Percentiles rank a stretch among this genome's conserved stretches.
phyloP scores from a whole-genome alignment of 1,139 yeast species.

The Saccharomyces pastorianus region DNA sequence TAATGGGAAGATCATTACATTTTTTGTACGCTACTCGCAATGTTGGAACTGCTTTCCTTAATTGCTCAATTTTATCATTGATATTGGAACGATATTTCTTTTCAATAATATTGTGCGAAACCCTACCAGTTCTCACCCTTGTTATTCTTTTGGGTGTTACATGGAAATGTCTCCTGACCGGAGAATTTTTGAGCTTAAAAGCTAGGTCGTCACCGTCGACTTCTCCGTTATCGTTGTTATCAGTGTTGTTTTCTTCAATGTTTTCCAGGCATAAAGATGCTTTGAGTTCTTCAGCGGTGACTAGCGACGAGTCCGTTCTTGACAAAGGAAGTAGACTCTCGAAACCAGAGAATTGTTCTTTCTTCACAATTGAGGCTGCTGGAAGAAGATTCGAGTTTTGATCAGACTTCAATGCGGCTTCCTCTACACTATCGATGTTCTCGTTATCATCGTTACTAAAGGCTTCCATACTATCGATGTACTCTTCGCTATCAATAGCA shows the following conservation, averaged over 20 bases:
- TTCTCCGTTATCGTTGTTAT: not conserved
- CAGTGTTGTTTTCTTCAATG: not conserved
- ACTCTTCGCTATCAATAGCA: not conserved
- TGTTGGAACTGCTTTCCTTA: constrained; percentile 66
- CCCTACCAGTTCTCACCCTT: constrained; percentile 32
- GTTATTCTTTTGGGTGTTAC: constrained; percentile 14
- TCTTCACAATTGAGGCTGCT: not conserved
- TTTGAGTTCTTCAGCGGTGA: not conserved
- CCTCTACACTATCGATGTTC: constrained; percentile 3
- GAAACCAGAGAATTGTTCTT: not conserved
- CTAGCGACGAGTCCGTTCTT: not conserved
- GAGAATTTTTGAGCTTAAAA: not conserved
- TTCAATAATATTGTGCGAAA: constrained; percentile 68
- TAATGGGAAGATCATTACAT: constrained; percentile 31
- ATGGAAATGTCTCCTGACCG: not conserved
- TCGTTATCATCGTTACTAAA: constrained; percentile 4
- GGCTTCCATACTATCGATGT: not conserved
- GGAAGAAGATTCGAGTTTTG: not conserved
- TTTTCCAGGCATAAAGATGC: not conserved
- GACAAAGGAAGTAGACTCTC: not conserved
- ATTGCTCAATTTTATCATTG: constrained; percentile 55
- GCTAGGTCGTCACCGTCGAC: not conserved
- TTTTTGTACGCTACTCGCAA: constrained; percentile 36
- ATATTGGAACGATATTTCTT: constrained; percentile 69
- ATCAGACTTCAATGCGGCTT: not conserved